phyloP scores from a whole-genome alignment of 768 basidiomycete genomes.

The Coprinopsis marcescibilis region DNA sequence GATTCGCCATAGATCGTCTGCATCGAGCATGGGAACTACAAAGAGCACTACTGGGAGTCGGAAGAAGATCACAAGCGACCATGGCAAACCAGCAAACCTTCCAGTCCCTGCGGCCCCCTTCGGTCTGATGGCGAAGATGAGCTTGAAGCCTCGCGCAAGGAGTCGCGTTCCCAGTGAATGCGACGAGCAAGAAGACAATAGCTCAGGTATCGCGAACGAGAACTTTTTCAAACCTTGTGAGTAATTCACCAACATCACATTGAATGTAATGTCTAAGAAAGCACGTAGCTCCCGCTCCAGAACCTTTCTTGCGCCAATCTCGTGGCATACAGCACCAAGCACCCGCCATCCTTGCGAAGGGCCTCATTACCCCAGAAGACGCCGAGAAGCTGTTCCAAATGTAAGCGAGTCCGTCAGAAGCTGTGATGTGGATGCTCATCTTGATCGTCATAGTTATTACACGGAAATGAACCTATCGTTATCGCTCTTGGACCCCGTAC shows the following conservation, averaged over 20 bases:
- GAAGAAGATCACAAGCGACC: constrained; percentile 34
- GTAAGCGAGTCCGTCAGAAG: constrained; percentile 28
- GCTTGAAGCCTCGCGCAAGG: constrained; percentile 36
- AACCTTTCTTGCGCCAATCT: constrained; percentile 33
- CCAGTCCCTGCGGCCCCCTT: constrained; percentile 62
- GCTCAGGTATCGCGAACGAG: constrained; percentile 59
- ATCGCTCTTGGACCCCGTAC: constrained; percentile 71
- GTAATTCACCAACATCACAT: constrained; percentile 17
- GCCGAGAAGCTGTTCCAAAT: constrained; percentile 71
- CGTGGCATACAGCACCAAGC: constrained; percentile 45
- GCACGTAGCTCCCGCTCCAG: constrained; percentile 32
- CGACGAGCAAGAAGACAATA: constrained; percentile 41
- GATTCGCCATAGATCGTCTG: constrained; percentile 29
- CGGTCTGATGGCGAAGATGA: constrained; percentile 69
- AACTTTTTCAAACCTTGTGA: constrained; percentile 64
- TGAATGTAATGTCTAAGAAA: constrained; percentile 1
- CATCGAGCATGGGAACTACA: constrained; percentile 35
- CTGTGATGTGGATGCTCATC: constrained; percentile 6
- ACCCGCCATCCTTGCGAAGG: constrained; percentile 61
- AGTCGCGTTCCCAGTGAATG: constrained; percentile 32
- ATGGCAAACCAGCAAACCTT: constrained; percentile 48
- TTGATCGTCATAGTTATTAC: constrained; percentile 49
- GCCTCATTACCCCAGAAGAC: constrained; percentile 57
- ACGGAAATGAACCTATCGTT: constrained; percentile 75
- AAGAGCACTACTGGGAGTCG: constrained; percentile 22